A percentile compares a stretch with the other conserved stretches of the same genome.
phyloP scores from a whole-genome alignment of 2,329 filamentous ascomycete species.

The Calonectria hongkongensis region DNA sequence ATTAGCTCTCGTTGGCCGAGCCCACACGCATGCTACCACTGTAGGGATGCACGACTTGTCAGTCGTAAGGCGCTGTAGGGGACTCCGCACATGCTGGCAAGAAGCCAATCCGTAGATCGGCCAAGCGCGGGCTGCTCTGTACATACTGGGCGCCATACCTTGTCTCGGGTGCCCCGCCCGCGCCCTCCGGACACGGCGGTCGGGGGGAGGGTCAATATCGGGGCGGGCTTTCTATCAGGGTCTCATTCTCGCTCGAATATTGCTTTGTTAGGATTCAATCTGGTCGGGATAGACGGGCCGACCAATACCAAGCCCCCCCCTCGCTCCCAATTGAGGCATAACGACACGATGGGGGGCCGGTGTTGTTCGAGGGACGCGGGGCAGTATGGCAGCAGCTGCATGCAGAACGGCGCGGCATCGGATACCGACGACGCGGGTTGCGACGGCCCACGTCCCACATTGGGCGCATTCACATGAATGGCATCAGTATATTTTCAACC shows the following conservation, averaged over 20 bases:
- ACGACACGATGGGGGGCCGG: neutral
- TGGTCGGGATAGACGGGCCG: no score
- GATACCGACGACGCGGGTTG: constrained; percentile 11
- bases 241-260: neutral
- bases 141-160: constrained; percentile 25
- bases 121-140: constrained; percentile 16
- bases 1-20: constrained; percentile 34
- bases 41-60: neutral
- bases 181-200: constrained; percentile 39
- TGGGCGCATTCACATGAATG: constrained; percentile 1
- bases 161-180: constrained; percentile 36
- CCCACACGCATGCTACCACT: constrained; percentile 15
- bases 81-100: constrained; percentile 6
- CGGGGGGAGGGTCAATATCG: neutral
- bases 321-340: constrained; percentile 1
- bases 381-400: neutral
- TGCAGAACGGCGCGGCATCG: constrained; percentile 23
- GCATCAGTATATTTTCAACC: neutral
- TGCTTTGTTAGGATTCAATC: neutral
- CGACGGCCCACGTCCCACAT: constrained; percentile 22
- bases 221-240: constrained; percentile 8
- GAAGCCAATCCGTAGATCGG: constrained; percentile 27
- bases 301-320: neutral
- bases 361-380: neutral
- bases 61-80: neutral